A percentile compares a stretch with the other conserved stretches of the same genome.
phyloP scores from a whole-genome alignment of 2,329 filamentous ascomycete species.

The Chaetomiaceae sp. region DNA sequence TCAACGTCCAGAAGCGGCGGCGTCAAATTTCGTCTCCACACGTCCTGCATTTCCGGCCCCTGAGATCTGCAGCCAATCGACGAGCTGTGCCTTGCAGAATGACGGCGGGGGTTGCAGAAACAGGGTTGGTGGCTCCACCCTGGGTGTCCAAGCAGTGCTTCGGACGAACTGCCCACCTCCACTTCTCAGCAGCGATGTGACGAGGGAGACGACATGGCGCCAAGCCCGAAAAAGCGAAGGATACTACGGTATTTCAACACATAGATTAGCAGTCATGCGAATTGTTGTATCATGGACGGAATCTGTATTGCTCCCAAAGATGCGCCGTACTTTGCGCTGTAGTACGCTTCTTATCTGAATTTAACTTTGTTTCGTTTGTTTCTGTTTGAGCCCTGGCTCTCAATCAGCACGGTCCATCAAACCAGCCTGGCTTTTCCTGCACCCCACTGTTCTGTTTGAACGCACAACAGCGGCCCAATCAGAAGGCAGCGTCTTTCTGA shows the following conservation, averaged over 20 bases:
- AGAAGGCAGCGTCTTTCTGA: constrained; percentile 8
- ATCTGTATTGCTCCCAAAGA: too few species aligned
- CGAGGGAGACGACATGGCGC: too few species aligned
- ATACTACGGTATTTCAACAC: too few species aligned
- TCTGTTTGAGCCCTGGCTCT: too few species aligned
- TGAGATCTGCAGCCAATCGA: constrained; percentile 16
- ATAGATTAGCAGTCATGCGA: too few species aligned
- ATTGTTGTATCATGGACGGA: too few species aligned
- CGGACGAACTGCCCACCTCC: background rate
- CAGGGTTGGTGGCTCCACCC: background rate
- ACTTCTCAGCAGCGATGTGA: background rate
- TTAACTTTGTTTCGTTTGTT: too few species aligned
- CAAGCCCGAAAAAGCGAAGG: too few species aligned
- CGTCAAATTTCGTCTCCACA: constrained; percentile 3
- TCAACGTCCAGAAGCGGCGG: too few species aligned
- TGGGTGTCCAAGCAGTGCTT: background rate
- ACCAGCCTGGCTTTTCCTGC: background rate
- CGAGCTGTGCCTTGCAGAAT: constrained; percentile 23
- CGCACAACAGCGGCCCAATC: constrained; percentile 3
- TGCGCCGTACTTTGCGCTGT: too few species aligned
- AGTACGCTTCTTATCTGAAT: too few species aligned
- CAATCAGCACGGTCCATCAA: too few species aligned
- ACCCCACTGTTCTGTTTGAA: background rate
- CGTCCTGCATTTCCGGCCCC: constrained; percentile 2
- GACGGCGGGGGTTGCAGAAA: constrained; percentile 1